Percentiles rank a stretch among this genome's conserved stretches.
These are phyloP conservation scores for Cryptococcus sp. DNA, from an alignment of 1,284 basidiomycete genomes.

Conservation along the genomic window DNA sequence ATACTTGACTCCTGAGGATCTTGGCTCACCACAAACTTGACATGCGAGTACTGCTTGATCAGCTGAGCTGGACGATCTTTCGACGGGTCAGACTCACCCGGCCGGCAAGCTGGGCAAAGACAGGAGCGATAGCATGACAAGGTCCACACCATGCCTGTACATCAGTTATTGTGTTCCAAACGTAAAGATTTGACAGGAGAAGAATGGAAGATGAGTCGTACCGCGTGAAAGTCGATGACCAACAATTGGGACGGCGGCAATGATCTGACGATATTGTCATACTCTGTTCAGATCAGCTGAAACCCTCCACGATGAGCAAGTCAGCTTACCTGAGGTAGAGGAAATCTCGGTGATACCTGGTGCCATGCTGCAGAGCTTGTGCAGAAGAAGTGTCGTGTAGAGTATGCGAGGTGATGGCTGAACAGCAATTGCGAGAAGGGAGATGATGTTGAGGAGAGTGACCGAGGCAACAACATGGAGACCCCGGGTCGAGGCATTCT, in stretches of 20 bases:
- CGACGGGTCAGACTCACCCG: slow-evolving; percentile 17
- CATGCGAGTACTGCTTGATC: slow-evolving; percentile 29
- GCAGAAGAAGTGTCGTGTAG: too few relatives aligned
- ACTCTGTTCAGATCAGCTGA: slow-evolving; percentile 21
- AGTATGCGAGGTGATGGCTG: too few relatives aligned
- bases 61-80: not conserved
- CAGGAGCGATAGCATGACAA: slow-evolving; percentile 45
- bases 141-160: slow-evolving; percentile 41
- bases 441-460: too few relatives aligned
- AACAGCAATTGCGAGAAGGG: too few relatives aligned
- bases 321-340: not conserved
- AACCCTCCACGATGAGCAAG: not conserved
- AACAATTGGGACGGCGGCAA: slow-evolving; percentile 34
- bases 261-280: slow-evolving; percentile 31
- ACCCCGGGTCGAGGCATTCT: too few relatives aligned
- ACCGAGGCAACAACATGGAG: too few relatives aligned
- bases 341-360: slow-evolving; percentile 6
- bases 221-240: slow-evolving; percentile 42
- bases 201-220: too few relatives aligned
- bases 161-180: too few relatives aligned
- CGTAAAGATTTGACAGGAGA: too few relatives aligned
- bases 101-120: slow-evolving; percentile 34
- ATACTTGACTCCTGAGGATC: slow-evolving; percentile 7
- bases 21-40: slow-evolving; percentile 35
- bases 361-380: not conserved